Evolutionary conservation across 306 rosid species (phyloP).

Genomic region (Prunus armeniaca): DNA sequence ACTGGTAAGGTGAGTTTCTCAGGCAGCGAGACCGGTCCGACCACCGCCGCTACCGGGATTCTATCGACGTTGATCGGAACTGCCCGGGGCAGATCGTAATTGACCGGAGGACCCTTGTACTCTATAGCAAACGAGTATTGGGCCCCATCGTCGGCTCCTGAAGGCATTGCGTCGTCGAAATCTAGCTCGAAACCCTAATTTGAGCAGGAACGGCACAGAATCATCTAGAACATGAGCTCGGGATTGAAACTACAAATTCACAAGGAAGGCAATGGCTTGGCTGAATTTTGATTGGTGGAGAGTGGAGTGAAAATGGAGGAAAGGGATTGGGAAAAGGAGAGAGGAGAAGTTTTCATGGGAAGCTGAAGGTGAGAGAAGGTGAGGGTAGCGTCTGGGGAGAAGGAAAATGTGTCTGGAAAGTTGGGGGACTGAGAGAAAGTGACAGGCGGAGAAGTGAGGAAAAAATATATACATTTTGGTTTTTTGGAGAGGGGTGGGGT

Average conservation of each 20-base stretch:
- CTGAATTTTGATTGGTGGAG: background rate
- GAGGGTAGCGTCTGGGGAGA: slow-evolving; percentile 20
- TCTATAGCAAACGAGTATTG: slow-evolving; percentile 72
- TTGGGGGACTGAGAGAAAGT: background rate
- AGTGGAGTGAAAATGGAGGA: slow-evolving; percentile 8
- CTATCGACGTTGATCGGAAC: slow-evolving; percentile 63
- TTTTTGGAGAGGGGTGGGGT: slow-evolving; percentile 29
- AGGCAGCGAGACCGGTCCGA: slow-evolving; percentile 43
- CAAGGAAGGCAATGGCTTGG: background rate
- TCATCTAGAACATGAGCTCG: slow-evolving; percentile 29
- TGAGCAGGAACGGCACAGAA: slow-evolving; percentile 25
- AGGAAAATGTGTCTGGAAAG: slow-evolving; percentile 26
- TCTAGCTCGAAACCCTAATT: slow-evolving; percentile 30
- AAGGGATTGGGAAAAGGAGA: slow-evolving; percentile 13
- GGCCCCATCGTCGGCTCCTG: slow-evolving; percentile 29
- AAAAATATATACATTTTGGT: slow-evolving; percentile 21
- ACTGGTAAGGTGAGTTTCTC: slow-evolving; percentile 67
- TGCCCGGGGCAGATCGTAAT: slow-evolving; percentile 70
- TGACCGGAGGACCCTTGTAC: slow-evolving; percentile 70
- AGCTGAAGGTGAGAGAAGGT: slow-evolving; percentile 14
- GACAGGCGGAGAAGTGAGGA: slow-evolving; percentile 14
- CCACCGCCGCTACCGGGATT: slow-evolving; percentile 65
- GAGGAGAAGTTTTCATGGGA: slow-evolving; percentile 16
- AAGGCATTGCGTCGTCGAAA: slow-evolving; percentile 38
- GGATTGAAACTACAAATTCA: background rate